Evolutionary conservation across 805 yeast genomes (phyloP).

Genomic region (Jamesozyma lodderae): DNA sequence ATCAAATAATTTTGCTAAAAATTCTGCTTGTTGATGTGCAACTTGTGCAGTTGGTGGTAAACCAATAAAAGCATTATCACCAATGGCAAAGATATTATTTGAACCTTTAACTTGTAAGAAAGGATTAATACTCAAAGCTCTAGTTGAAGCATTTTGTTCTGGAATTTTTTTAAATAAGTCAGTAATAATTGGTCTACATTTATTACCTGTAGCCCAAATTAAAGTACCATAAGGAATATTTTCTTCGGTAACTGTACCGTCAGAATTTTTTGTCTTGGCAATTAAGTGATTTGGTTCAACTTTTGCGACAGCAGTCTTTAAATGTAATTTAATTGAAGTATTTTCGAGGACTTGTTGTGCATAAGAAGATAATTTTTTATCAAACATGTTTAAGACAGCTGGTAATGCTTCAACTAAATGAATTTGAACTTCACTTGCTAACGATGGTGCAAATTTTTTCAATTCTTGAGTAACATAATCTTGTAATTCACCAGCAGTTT

Average conservation of each 20-base stretch:
- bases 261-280: slow-evolving; percentile 63
- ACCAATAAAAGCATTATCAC: slow-evolving; percentile 86
- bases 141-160: slow-evolving; percentile 72
- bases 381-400: slow-evolving; percentile 57
- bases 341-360: slow-evolving; percentile 36
- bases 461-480: slow-evolving; percentile 91
- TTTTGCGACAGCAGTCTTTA: slow-evolving; percentile 81
- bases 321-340: slow-evolving; percentile 61
- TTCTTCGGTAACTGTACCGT: slow-evolving; percentile 53
- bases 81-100: slow-evolving; percentile 75
- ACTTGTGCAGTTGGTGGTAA: slow-evolving; percentile 96
- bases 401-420: slow-evolving; percentile 87
- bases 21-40: slow-evolving; percentile 87
- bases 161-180: slow-evolving; percentile 62
- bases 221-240: slow-evolving; percentile 80
- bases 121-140: slow-evolving; percentile 79
- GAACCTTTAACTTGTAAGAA: slow-evolving; percentile 75
- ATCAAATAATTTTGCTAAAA: slow-evolving; percentile 63
- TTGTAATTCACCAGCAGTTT: slow-evolving; percentile 91
- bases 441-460: slow-evolving; percentile 77
- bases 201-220: slow-evolving; percentile 97
- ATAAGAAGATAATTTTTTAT: slow-evolving; percentile 35
- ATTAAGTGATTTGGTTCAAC: slow-evolving; percentile 65
- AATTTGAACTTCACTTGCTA: slow-evolving; percentile 76
- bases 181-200: slow-evolving; percentile 65